Percentiles rank a stretch among this genome's conserved stretches.
Conservation (phyloP, 768 basidiomycete genomes). For the Psilocybe subaeruginosa region DNA sequence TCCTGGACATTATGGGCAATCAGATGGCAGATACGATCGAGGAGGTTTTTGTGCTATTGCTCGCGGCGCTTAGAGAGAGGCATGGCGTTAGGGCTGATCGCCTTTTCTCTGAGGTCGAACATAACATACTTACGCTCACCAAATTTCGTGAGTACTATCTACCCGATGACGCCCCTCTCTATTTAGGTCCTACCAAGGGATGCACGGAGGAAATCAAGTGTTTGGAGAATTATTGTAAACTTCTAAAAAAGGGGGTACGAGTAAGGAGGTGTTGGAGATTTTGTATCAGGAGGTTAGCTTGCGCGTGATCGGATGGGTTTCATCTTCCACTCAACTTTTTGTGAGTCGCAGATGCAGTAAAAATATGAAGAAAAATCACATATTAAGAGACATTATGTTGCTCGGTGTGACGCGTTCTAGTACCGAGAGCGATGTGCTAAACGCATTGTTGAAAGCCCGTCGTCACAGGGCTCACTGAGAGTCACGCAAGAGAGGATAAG, state of each 20-base stretch:
- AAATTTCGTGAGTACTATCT: conserved; percentile 90
- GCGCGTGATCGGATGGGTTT: conserved; percentile 58
- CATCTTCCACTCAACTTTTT: too few species aligned
- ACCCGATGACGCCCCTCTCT: conserved; percentile 73
- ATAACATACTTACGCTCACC: conserved; percentile 84
- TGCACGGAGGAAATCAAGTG: conserved; percentile 91
- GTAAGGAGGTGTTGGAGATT: conserved; percentile 97
- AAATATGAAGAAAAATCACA: too few species aligned
- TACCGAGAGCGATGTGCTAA: too few species aligned
- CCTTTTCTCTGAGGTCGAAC: conserved; percentile 71
- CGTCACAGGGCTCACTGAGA: too few species aligned
- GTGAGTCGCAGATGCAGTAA: too few species aligned
- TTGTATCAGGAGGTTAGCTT: conserved; percentile 96
- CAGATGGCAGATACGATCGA: conserved; percentile 93
- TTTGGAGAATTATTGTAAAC: conserved; percentile 85
- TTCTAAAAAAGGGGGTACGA: conserved; percentile 84
- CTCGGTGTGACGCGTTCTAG: too few species aligned
- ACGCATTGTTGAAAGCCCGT: too few species aligned
- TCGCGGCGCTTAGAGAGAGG: conserved; percentile 74
- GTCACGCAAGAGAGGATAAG: too few species aligned
- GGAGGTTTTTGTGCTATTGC: conserved; percentile 86
- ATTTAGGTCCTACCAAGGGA: conserved; percentile 84
- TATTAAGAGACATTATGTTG: too few species aligned
- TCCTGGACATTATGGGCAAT: conserved; percentile 81
- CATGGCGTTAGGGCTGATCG: conserved; percentile 59